Conservation (phyloP, 306 rosid genomes). For the Senna siamea region DNA sequence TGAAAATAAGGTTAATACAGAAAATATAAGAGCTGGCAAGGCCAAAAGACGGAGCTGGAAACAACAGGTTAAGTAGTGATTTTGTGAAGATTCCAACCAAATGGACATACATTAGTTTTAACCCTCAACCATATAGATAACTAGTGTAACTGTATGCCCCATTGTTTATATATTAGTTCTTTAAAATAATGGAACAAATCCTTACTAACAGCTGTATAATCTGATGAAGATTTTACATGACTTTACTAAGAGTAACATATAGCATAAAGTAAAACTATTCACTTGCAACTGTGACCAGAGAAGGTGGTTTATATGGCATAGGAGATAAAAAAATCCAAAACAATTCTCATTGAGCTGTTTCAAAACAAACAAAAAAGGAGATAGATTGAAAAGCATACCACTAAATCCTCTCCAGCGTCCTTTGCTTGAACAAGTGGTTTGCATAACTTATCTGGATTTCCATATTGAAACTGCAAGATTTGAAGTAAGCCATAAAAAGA, state of each 20-base stretch:
- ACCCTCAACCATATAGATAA: background rate
- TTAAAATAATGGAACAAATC: background rate
- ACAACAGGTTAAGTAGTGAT: background rate
- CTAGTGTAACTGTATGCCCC: background rate
- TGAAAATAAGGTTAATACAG: background rate
- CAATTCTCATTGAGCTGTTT: too few species aligned
- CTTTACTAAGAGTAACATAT: background rate
- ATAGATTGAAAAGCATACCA: slow-evolving; percentile 59
- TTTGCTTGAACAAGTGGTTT: slow-evolving; percentile 76
- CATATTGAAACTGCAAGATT: slow-evolving; percentile 79
- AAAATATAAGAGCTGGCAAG: background rate
- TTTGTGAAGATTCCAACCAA: slow-evolving; percentile 2
- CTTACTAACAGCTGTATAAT: background rate
- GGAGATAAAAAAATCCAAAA: too few species aligned
- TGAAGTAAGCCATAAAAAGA: slow-evolving; percentile 30
- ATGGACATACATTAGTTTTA: background rate
- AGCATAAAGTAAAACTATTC: background rate
- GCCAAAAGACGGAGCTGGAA: background rate
- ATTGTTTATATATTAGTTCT: background rate
- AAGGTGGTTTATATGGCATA: slow-evolving; percentile 10
- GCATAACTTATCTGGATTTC: slow-evolving; percentile 81
- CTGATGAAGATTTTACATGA: background rate
- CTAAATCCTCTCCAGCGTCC: slow-evolving; percentile 71
- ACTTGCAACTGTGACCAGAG: background rate
- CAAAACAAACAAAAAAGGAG: too few species aligned